Conservation (phyloP, 768 basidiomycete species). For the Termitomyces sp. region DNA sequence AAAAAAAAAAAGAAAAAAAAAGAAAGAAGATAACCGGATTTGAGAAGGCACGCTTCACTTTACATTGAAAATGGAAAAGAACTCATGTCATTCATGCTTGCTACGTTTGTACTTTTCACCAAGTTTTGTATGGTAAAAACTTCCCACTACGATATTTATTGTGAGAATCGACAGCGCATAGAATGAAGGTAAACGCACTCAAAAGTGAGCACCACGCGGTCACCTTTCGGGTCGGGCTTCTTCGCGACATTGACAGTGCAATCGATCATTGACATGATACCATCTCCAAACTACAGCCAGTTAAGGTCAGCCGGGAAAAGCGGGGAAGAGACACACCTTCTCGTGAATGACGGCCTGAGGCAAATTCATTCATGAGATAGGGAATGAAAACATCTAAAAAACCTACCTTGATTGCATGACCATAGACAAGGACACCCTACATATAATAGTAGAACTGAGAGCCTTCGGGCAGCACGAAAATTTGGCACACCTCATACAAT, state of each 20-base stretch:
- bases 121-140: conserved; percentile 68
- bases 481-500: conserved; percentile 61
- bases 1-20: neutral
- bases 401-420: conserved; percentile 69
- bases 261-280: conserved; percentile 89
- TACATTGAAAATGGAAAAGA: neutral
- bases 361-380: neutral
- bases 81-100: neutral
- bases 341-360: conserved; percentile 68
- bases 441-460: neutral
- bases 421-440: conserved; percentile 71
- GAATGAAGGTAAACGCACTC: conserved; percentile 46
- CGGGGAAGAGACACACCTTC: conserved; percentile 37
- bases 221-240: conserved; percentile 74
- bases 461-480: neutral
- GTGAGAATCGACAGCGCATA: conserved; percentile 1
- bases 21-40: neutral
- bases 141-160: conserved; percentile 54
- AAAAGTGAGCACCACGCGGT: conserved; percentile 73
- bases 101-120: conserved; percentile 34
- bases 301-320: neutral
- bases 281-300: conserved; percentile 64
- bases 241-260: conserved; percentile 63
- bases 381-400: neutral
- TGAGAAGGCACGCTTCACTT: neutral